Percentiles rank a stretch among this genome's conserved stretches.
Evolutionary conservation across 1,139 yeast genomes (phyloP).

Genomic region (Pichia sp.): DNA sequence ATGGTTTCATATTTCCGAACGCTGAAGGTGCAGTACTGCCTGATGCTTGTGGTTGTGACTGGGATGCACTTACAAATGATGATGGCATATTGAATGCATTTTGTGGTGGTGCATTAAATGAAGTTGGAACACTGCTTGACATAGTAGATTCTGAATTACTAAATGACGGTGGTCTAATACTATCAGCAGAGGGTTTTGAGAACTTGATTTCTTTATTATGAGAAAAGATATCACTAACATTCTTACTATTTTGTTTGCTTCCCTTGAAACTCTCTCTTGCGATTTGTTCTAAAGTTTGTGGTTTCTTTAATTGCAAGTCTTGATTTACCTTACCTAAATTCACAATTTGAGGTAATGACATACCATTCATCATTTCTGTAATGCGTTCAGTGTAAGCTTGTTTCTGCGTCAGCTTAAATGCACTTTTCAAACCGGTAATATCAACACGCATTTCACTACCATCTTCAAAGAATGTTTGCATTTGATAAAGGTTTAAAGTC

Average conservation of each 20-base stretch:
- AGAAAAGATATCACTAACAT: constrained; percentile 11
- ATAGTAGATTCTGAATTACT: too few species aligned
- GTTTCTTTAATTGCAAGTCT: constrained; percentile 18
- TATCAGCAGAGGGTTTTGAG: background rate
- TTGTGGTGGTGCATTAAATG: too few species aligned
- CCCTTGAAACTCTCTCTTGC: constrained; percentile 23
- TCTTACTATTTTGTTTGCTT: constrained; percentile 17
- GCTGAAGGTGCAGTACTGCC: background rate
- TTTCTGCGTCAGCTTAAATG: constrained; percentile 46
- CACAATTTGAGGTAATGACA: constrained; percentile 32
- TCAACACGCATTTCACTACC: constrained; percentile 50
- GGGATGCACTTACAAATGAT: too few species aligned
- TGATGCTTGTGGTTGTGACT: too few species aligned
- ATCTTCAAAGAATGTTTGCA: constrained; percentile 42
- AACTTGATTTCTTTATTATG: background rate
- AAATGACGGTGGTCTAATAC: too few species aligned
- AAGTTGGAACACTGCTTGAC: too few species aligned
- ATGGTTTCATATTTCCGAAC: background rate
- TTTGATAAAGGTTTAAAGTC: constrained; percentile 65
- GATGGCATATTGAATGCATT: too few species aligned
- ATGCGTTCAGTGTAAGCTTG: constrained; percentile 59
- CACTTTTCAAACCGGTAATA: constrained; percentile 32
- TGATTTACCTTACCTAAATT: constrained; percentile 36
- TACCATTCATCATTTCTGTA: constrained; percentile 43
- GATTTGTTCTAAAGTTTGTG: constrained; percentile 21